Conservation (phyloP, 768 basidiomycete genomes). For the Mycena rebaudengoi region DNA sequence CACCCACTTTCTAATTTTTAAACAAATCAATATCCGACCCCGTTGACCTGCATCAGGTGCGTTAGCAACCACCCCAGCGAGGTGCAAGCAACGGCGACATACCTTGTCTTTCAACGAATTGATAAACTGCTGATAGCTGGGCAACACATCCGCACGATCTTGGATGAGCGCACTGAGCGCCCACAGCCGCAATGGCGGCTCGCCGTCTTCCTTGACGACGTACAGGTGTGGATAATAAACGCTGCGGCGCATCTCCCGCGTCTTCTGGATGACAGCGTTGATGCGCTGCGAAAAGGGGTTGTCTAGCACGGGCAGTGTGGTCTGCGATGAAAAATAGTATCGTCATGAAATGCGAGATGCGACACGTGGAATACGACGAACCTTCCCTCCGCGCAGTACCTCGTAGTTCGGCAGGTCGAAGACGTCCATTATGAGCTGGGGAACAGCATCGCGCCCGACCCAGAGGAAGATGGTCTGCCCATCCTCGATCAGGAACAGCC, state of each 20-base stretch:
- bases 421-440: slow-evolving; percentile 92
- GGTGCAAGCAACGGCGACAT: slow-evolving; percentile 18
- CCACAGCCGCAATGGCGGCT: slow-evolving; percentile 94
- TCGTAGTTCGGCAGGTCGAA: slow-evolving; percentile 92
- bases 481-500: slow-evolving; percentile 96
- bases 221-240: slow-evolving; percentile 95
- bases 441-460: slow-evolving; percentile 98
- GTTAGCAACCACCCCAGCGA: background rate
- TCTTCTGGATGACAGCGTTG: slow-evolving; percentile 94
- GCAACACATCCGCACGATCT: slow-evolving; percentile 93
- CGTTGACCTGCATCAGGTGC: slow-evolving; percentile 35
- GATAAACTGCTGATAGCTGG: slow-evolving; percentile 96
- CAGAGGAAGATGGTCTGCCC: slow-evolving; percentile 98
- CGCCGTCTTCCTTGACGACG: slow-evolving; percentile 97
- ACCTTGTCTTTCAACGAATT: slow-evolving; percentile 92
- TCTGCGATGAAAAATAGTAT: slow-evolving; percentile 51
- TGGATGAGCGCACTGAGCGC: slow-evolving; percentile 94
- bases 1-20: slow-evolving; percentile 21
- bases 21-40: slow-evolving; percentile 30
- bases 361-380: slow-evolving; percentile 38
- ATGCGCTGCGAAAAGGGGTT: slow-evolving; percentile 97
- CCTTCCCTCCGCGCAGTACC: slow-evolving; percentile 93
- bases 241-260: slow-evolving; percentile 91
- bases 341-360: background rate
- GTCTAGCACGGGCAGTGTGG: slow-evolving; percentile 88